These are phyloP conservation scores for Debaryomyces maramus DNA, from an alignment of 805 yeast species.

Conservation along the genomic window DNA sequence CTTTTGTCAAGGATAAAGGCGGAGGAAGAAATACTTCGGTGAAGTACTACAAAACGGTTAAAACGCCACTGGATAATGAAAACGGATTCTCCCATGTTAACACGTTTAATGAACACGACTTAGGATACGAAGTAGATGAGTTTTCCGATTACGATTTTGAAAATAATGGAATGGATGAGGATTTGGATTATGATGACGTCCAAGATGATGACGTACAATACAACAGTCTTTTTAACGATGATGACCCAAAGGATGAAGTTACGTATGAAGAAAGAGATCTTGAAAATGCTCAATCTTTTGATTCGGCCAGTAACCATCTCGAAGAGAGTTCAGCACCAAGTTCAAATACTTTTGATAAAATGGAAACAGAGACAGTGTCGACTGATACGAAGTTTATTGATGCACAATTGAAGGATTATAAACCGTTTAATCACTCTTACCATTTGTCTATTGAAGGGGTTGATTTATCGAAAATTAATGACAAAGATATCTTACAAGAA, in stretches of 20 bases:
- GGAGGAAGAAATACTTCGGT: slow-evolving; percentile 47
- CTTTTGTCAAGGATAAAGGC: slow-evolving; percentile 38
- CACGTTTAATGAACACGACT: slow-evolving; percentile 28
- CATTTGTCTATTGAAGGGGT: slow-evolving; percentile 28
- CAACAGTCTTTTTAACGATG: slow-evolving; percentile 15
- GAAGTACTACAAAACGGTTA: slow-evolving; percentile 39
- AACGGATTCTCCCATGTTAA: slow-evolving; percentile 13
- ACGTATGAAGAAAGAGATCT: slow-evolving; percentile 1
- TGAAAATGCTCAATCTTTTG: background rate
- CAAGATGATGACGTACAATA: slow-evolving; percentile 12
- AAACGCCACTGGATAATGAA: slow-evolving; percentile 6
- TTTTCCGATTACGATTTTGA: slow-evolving; percentile 43
- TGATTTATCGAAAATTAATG: background rate
- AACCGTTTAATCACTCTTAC: slow-evolving; percentile 23
- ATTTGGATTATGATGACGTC: slow-evolving; percentile 11
- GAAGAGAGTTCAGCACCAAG: background rate
- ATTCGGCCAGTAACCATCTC: background rate
- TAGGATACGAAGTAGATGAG: slow-evolving; percentile 32
- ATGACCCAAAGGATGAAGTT: slow-evolving; percentile 3
- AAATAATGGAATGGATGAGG: slow-evolving; percentile 38
- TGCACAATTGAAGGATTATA: background rate
- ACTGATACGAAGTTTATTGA: background rate
- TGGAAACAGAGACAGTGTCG: slow-evolving; percentile 1
- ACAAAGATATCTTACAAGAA: background rate
- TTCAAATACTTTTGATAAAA: background rate